Conservation (phyloP, 805 yeast species). For the Metschnikowia corniflorae region DNA sequence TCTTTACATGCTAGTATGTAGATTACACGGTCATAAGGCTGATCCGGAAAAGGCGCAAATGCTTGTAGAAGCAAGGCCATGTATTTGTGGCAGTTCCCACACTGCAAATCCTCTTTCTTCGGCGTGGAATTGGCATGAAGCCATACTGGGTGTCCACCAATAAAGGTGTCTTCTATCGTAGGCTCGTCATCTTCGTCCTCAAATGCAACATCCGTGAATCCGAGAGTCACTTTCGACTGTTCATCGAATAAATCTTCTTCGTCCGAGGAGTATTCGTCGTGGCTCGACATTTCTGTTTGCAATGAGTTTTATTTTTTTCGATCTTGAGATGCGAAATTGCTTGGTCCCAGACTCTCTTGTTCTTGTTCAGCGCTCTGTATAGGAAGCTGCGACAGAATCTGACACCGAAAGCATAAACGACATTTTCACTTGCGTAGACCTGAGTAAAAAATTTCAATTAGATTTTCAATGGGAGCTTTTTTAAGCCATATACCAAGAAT, state of each 20-base stretch:
- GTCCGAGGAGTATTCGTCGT: slow-evolving; percentile 52
- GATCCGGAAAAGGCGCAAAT: slow-evolving; percentile 69
- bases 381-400: slow-evolving; percentile 4
- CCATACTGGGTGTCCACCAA: slow-evolving; percentile 77
- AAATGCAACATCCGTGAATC: slow-evolving; percentile 59
- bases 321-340: too few species aligned
- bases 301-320: too few species aligned
- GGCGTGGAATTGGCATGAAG: slow-evolving; percentile 60
- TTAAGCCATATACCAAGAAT: too few species aligned
- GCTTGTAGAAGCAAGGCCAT: slow-evolving; percentile 77
- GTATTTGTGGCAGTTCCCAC: slow-evolving; percentile 60
- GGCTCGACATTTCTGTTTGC: slow-evolving; percentile 30
- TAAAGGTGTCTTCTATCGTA: slow-evolving; percentile 61
- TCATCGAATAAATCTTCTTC: slow-evolving; percentile 41
- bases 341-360: too few species aligned
- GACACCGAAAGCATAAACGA: too few species aligned
- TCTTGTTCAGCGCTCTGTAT: slow-evolving; percentile 1
- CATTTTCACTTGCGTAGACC: too few species aligned
- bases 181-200: slow-evolving; percentile 39
- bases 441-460: too few species aligned
- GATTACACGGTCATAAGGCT: slow-evolving; percentile 73
- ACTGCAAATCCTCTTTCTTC: slow-evolving; percentile 46
- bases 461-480: too few species aligned
- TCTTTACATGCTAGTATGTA: slow-evolving; percentile 77
- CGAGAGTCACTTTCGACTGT: slow-evolving; percentile 48